Base-by-base conservation (phyloP, 495 filamentous ascomycete genomes). In the Aspergillus baeticus region DNA sequence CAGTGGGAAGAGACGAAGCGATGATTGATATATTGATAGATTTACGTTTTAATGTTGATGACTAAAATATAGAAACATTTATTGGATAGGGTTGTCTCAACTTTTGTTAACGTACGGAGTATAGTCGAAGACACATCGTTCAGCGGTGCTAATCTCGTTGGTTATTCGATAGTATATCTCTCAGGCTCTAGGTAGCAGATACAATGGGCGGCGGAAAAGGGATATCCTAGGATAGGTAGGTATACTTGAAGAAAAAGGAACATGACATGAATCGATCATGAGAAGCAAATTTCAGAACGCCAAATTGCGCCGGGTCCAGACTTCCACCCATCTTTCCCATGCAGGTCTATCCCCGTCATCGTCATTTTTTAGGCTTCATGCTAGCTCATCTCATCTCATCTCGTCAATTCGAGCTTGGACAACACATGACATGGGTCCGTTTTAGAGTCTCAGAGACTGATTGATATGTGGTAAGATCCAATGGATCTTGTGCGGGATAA, bases 1-100 rank as follows among this genome's bases (percentile, higher is more conserved):
- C 94, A 98, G 76, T 98, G 93, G 94, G 94, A 98, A 77, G 90
- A 96, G 70, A 65, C 77, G 26, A 43, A 65, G 57, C 53, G 26
- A 23, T 37, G 22, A 41, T 18, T 34, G 8, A 29, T 29, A 29
- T 29, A 29, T 8, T 29, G 18, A 36, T 20, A 50, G 36, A 18
- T 50, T 18, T 35, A 39, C 57, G 49, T 45, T 41, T 50, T 53
- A 36, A 58, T 53, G 41, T 47, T 58, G 48, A 58, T 58, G 56
- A 58, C 48, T 35, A 8, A 29, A 8, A 53, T 31, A 41, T 48
- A 49, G 46, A 53, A 35, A 47, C 34, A 53, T 22, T 52, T 37
- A 14, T 11, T 8, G 26, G 8, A 29, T 29, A 29, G 26, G 8
- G 26, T 29, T 29, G 26, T 11, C 31, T 31, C 26, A 8, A 29